These are phyloP conservation scores for Trichosporon sp. DNA, from an alignment of 1,284 basidiomycete species.

Conservation along the genomic window DNA sequence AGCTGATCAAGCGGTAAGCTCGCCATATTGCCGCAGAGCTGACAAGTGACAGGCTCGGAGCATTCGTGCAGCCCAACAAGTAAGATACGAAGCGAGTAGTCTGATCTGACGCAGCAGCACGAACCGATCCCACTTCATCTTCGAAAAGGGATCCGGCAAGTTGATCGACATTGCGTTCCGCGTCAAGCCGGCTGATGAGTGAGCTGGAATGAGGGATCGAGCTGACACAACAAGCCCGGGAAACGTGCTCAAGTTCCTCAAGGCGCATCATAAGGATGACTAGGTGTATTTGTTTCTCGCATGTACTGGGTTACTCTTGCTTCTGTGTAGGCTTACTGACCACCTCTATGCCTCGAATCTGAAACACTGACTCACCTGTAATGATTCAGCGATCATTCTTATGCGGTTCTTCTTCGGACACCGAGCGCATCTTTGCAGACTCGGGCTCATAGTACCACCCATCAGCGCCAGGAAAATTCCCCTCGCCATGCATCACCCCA, in stretches of 20 bases:
- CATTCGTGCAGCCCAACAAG: conserved; percentile 63
- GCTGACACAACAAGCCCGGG: conserved; percentile 21
- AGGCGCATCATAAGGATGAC: conserved; percentile 24
- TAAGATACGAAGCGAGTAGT: conserved; percentile 19
- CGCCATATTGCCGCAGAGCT: not conserved
- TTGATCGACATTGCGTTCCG: conserved; percentile 73
- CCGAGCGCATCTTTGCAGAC: too few relatives aligned
- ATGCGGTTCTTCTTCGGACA: too few relatives aligned
- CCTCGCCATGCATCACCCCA: too few relatives aligned
- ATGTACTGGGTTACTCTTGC: not conserved
- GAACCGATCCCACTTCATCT: conserved; percentile 83
- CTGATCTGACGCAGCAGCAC: conserved; percentile 52
- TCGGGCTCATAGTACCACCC: too few relatives aligned
- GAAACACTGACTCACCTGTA: too few relatives aligned
- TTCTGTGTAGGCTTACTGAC: too few relatives aligned
- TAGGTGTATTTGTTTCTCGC: not conserved
- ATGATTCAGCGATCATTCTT: too few relatives aligned
- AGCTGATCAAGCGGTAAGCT: conserved; percentile 60
- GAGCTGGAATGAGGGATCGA: conserved; percentile 13
- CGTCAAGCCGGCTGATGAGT: conserved; percentile 69
- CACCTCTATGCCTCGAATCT: too few relatives aligned
- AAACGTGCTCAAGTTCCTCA: conserved; percentile 32
- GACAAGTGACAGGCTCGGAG: conserved; percentile 57
- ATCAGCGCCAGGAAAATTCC: too few relatives aligned
- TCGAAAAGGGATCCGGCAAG: conserved; percentile 73